phyloP scores from a whole-genome alignment of 2,329 filamentous ascomycete species.

The Calonectria naviculata region DNA sequence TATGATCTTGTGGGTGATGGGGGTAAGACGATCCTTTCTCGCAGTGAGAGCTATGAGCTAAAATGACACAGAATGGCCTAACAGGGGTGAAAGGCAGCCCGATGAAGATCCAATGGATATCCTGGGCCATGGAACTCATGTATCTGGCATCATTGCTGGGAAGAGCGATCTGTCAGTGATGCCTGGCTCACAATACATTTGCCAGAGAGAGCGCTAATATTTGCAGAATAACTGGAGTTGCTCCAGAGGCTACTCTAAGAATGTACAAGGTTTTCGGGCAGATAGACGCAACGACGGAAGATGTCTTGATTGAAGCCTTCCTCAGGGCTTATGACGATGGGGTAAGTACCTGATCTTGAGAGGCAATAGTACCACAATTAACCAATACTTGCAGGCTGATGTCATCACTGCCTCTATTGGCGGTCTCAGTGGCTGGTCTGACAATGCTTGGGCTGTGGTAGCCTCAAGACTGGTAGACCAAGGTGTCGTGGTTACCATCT shows the following conservation, averaged over 20 bases:
- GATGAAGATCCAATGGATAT: constrained; percentile 42
- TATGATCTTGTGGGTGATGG: not conserved
- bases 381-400: not conserved
- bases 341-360: not conserved
- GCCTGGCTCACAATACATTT: not conserved
- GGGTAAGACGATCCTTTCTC: not conserved
- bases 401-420: not conserved
- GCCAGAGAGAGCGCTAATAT: not conserved
- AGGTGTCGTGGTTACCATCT: not conserved
- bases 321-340: not conserved
- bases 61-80: not conserved
- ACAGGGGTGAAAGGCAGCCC: not conserved
- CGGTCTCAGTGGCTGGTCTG: not conserved
- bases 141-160: constrained; percentile 45
- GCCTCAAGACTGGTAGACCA: not conserved
- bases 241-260: not conserved
- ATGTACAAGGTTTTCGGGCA: not conserved
- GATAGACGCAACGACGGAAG: not conserved
- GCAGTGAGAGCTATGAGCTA: not conserved
- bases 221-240: not conserved
- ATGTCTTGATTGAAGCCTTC: not conserved
- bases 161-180: constrained; percentile 14
- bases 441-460: not conserved
- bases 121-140: constrained; percentile 43
- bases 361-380: not conserved